Evolutionary conservation across 306 rosid genomes (phyloP), one percentile per base, ranked within the genome.

Genomic region (Malus sylvestris): DNA sequence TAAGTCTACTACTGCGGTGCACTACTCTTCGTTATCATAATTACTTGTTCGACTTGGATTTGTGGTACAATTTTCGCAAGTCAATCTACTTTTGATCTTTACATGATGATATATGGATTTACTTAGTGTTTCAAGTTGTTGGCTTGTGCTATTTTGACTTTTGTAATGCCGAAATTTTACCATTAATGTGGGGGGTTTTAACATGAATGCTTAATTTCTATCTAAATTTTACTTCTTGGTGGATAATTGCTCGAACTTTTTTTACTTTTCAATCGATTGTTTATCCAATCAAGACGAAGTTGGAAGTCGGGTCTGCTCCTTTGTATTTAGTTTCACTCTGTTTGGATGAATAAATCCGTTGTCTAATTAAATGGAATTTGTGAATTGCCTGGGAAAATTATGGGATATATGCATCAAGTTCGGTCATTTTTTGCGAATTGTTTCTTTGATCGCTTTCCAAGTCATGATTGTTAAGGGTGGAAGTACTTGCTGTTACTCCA

Each of bases 1-100:
- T 93, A 81, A 88, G 80, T 74, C 68, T 16, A 8, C 44, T 64
- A 15, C 6, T 16, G 55, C 55, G 55, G 20, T 15, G 20, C 20
- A 63, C 42, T 27, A 14, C 35, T 27, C 33, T 27, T 58, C 29
- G 67, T 61, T 61, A 25, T 27, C 38, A 27, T 61, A 14, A 27
- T 61, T 61, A 4, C 30, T 27, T 15, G 8, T 61, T 27, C 67
- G 38, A 3, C 35, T 27, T 61, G 67, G 67, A 64, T 38, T 32
- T 64, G 7, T 64, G 23, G 68, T 64, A 64, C 44, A 64, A 32
- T 64, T 64, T 32, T 30, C 68, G 44, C 19, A 42, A 64, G 40
- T 18, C 6, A 6, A 19, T 16, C n/a, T 64, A 30, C 22, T 64
- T 30, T 16, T 29, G 44, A 64, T 64, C 67, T 64, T 64, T 64